These are phyloP conservation scores for Mariannaea sp. DNA, from an alignment of 2,329 filamentous ascomycete genomes.

Conservation along the genomic window DNA sequence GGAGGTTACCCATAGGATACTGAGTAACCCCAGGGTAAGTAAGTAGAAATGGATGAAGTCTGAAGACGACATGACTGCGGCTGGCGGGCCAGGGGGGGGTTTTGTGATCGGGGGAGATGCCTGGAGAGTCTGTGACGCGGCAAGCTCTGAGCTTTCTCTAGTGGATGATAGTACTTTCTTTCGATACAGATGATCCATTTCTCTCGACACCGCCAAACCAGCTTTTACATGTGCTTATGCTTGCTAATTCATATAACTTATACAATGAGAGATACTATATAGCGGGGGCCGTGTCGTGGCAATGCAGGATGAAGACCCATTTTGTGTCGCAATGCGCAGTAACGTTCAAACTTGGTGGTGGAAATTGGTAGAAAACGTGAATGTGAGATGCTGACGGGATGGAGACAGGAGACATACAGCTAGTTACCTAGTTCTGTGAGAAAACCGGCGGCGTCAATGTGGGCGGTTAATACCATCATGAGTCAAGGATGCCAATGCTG, in stretches of 20 bases:
- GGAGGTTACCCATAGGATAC: too few relatives aligned
- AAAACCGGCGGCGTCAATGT: neutral
- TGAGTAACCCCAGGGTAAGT: too few relatives aligned
- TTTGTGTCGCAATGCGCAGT: neutral
- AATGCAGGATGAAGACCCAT: neutral
- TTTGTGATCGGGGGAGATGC: slow-evolving; percentile 13
- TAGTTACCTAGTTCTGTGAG: too few relatives aligned
- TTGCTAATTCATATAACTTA: neutral
- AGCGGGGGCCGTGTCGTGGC: neutral
- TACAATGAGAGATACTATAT: slow-evolving; percentile 16
- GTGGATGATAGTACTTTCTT: neutral
- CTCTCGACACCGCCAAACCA: slow-evolving; percentile 9
- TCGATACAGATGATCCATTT: neutral
- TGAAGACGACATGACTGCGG: slow-evolving; percentile 10
- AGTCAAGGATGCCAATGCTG: slow-evolving; percentile 18
- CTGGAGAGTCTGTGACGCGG: slow-evolving; percentile 14
- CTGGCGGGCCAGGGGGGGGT: slow-evolving; percentile 5
- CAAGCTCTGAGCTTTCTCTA: slow-evolving; percentile 1
- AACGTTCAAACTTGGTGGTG: neutral
- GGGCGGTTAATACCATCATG: slow-evolving; percentile 7
- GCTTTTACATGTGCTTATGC: neutral
- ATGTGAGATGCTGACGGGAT: neutral
- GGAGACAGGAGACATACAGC: too few relatives aligned
- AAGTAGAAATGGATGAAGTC: slow-evolving; percentile 9
- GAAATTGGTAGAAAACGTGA: neutral